Evolutionary conservation across 345 rosid genomes (phyloP).

Genomic region (Syzygium oleosum): DNA sequence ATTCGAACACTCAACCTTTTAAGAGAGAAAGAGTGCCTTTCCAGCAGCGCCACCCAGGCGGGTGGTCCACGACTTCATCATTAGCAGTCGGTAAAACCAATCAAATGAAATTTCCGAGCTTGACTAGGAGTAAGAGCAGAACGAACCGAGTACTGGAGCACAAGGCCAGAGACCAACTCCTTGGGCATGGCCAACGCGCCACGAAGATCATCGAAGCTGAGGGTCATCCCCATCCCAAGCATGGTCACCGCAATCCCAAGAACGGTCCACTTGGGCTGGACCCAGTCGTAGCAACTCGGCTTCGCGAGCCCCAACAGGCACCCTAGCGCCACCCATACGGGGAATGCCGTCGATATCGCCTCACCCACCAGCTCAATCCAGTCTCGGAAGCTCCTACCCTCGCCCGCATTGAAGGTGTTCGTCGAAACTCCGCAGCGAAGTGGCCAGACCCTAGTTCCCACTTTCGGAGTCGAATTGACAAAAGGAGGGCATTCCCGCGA

Average conservation of each 20-base stretch:
- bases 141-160: slow-evolving; percentile 83
- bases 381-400: slow-evolving; percentile 31
- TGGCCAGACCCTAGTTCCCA: background rate
- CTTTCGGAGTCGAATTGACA: background rate
- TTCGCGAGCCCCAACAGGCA: slow-evolving; percentile 61
- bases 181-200: slow-evolving; percentile 77
- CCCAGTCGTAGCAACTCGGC: slow-evolving; percentile 67
- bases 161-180: slow-evolving; percentile 63
- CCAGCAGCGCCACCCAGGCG: too few relatives aligned
- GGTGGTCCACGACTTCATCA: background rate
- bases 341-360: slow-evolving; percentile 65
- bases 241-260: slow-evolving; percentile 66
- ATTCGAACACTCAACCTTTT: too few relatives aligned
- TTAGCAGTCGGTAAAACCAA: background rate
- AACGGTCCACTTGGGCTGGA: slow-evolving; percentile 58
- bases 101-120: background rate
- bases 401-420: slow-evolving; percentile 14
- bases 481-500: background rate
- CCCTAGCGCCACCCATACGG: slow-evolving; percentile 80
- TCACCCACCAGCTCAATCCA: slow-evolving; percentile 67
- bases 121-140: background rate
- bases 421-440: slow-evolving; percentile 57
- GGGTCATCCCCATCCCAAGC: slow-evolving; percentile 98
- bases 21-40: too few relatives aligned
- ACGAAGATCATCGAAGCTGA: slow-evolving; percentile 78